Evolutionary conservation across 2,329 filamentous ascomycete species (phyloP).

Genomic region (Xylariaceae sp.): DNA sequence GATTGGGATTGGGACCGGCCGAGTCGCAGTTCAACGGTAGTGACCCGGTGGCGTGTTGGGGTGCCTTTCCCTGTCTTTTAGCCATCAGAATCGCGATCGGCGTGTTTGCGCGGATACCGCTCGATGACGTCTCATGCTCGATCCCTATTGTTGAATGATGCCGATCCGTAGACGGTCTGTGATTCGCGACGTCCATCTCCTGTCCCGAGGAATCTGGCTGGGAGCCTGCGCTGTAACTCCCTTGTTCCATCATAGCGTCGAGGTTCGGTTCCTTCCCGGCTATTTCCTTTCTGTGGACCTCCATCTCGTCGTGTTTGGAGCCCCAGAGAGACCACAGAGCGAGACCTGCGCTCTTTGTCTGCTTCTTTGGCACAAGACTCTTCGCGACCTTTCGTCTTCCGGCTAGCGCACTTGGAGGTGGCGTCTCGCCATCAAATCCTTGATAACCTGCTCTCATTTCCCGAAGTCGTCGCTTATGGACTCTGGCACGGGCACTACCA

Average conservation of each 20-base stretch:
- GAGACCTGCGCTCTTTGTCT: constrained; percentile 62
- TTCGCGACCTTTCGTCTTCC: constrained; percentile 56
- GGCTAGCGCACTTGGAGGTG: constrained; percentile 79
- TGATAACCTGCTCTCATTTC: constrained; percentile 71
- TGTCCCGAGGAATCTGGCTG: constrained; percentile 41
- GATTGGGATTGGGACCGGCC: constrained; percentile 33
- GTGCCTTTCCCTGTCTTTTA: constrained; percentile 38
- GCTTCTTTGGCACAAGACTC: constrained; percentile 49
- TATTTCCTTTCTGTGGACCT: constrained; percentile 57
- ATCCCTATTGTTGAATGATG: constrained; percentile 43
- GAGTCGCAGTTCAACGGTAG: constrained; percentile 30
- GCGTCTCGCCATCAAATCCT: constrained; percentile 66
- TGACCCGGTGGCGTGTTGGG: constrained; percentile 22
- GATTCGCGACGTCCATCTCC: constrained; percentile 29
- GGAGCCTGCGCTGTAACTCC: constrained; percentile 43
- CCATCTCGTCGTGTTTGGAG: constrained; percentile 79
- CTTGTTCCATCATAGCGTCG: constrained; percentile 33
- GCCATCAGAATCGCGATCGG: constrained; percentile 43
- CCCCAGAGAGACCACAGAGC: constrained; percentile 85
- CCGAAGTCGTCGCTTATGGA: constrained; percentile 69
- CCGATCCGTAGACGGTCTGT: constrained; percentile 29
- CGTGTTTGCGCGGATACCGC: constrained; percentile 37
- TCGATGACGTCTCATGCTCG: constrained; percentile 42
- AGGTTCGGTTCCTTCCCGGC: constrained; percentile 42
- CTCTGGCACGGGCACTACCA: constrained; percentile 60